A percentile compares a stretch with the other conserved stretches of the same genome.
Conservation (phyloP, 2,329 filamentous ascomycete species). For the Epichloe baconii region DNA sequence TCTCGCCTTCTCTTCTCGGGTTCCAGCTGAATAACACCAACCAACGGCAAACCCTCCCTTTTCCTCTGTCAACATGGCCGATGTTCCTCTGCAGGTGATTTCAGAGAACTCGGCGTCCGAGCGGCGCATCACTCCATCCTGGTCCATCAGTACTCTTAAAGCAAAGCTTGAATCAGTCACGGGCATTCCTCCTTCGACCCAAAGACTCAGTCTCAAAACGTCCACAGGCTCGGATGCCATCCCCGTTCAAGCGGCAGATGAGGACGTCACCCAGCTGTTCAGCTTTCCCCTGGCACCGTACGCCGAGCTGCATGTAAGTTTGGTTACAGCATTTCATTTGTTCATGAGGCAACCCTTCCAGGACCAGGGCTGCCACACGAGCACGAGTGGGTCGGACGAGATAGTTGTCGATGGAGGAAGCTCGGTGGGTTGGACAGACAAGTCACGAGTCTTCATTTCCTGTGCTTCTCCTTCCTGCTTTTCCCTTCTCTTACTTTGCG, state of each 20-base stretch:
- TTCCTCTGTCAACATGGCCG: conserved; percentile 37
- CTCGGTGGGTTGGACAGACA: background rate
- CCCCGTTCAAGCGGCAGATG: conserved; percentile 55
- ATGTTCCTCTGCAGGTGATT: conserved; percentile 61
- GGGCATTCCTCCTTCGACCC: conserved; percentile 70
- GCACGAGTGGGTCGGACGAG: background rate
- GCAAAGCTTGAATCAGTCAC: conserved; percentile 84
- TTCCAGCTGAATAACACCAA: background rate
- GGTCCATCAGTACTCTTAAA: conserved; percentile 77
- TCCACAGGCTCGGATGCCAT: conserved; percentile 40
- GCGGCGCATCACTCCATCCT: conserved; percentile 81
- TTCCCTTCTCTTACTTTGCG: no score
- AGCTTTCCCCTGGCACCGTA: conserved; percentile 58
- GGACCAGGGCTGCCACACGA: conserved; percentile 1
- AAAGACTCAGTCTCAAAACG: conserved; percentile 61
- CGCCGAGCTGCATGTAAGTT: conserved; percentile 68
- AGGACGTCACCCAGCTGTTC: conserved; percentile 54
- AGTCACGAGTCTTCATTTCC: background rate
- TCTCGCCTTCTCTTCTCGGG: background rate
- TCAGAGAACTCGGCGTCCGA: conserved; percentile 73
- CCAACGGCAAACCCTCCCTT: background rate
- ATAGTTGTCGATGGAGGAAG: background rate
- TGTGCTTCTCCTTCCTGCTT: background rate
- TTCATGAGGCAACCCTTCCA: conserved; percentile 4
- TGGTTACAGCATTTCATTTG: conserved; percentile 10